phyloP scores from a whole-genome alignment of 2,329 filamentous ascomycete species.

The Metarhizium robertsii region DNA sequence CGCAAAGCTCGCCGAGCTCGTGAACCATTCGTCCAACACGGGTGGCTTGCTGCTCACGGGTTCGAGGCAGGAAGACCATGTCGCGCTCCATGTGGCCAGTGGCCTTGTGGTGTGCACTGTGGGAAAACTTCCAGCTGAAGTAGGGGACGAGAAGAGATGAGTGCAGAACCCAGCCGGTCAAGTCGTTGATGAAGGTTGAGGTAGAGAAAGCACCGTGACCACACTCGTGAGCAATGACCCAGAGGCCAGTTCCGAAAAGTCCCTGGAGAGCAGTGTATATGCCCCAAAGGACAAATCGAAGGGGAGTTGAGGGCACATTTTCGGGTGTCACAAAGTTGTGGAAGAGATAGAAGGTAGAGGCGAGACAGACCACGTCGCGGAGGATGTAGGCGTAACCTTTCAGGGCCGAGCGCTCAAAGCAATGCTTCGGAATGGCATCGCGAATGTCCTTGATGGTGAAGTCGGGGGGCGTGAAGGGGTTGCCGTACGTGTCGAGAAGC shows the following conservation, averaged over 20 bases:
- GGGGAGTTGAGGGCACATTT: conserved; percentile 59
- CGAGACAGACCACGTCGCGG: conserved; percentile 67
- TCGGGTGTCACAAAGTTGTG: conserved; percentile 85
- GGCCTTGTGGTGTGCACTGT: conserved; percentile 99
- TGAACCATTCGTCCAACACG: conserved; percentile 66
- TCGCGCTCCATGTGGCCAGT: conserved; percentile 95
- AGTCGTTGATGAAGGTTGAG: conserved; percentile 85
- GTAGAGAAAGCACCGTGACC: conserved; percentile 93
- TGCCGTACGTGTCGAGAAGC: conserved; percentile 87
- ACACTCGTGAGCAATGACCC: conserved; percentile 97
- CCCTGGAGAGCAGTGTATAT: conserved; percentile 76
- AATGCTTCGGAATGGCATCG: conserved; percentile 95
- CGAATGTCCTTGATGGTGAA: conserved; percentile 97
- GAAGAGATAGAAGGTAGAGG: conserved; percentile 74
- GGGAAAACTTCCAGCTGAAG: conserved; percentile 99
- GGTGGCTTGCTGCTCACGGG: conserved; percentile 69
- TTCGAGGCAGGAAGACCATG: conserved; percentile 98
- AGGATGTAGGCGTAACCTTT: conserved; percentile 74
- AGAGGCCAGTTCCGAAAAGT: conserved; percentile 85
- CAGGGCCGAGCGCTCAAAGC: conserved; percentile 77
- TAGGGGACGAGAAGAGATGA: conserved; percentile 87
- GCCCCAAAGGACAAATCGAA: conserved; percentile 55
- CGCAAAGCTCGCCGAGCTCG: conserved; percentile 79
- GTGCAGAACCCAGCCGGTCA: conserved; percentile 86
- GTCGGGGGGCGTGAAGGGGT: conserved; percentile 86